A percentile compares a stretch with the other conserved stretches of the same genome.
Evolutionary conservation across 805 yeast genomes (phyloP).

Genomic region (Sugiyamaella marilandica): DNA sequence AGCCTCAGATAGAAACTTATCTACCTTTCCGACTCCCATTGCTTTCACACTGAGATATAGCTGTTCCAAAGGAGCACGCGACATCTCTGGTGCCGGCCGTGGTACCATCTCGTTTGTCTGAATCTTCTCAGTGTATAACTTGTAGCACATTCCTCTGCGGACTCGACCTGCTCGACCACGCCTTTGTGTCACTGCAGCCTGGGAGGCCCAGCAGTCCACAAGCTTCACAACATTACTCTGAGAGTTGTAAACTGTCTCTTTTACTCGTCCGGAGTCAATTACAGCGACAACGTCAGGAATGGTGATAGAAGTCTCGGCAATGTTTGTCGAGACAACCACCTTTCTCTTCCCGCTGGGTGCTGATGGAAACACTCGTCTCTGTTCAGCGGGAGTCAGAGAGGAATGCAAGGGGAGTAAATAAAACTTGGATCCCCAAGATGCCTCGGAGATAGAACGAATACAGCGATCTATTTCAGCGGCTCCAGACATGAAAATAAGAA

Average conservation of each 20-base stretch:
- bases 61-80: slow-evolving; percentile 76
- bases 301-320: slow-evolving; percentile 96
- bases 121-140: slow-evolving; percentile 63
- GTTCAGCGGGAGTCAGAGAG: slow-evolving; percentile 77
- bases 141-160: slow-evolving; percentile 73
- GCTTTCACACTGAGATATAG: slow-evolving; percentile 79
- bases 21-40: slow-evolving; percentile 76
- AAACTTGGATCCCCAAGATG: slow-evolving; percentile 29
- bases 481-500: slow-evolving; percentile 85
- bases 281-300: slow-evolving; percentile 93
- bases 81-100: slow-evolving; percentile 85
- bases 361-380: slow-evolving; percentile 61
- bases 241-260: slow-evolving; percentile 67
- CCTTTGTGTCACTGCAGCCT: slow-evolving; percentile 85
- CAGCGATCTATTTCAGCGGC: slow-evolving; percentile 70
- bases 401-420: slow-evolving; percentile 79
- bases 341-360: slow-evolving; percentile 59
- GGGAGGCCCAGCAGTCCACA: slow-evolving; percentile 80
- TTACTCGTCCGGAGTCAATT: slow-evolving; percentile 81
- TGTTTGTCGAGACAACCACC: slow-evolving; percentile 83
- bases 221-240: slow-evolving; percentile 63
- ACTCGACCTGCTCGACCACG: slow-evolving; percentile 99
- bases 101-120: slow-evolving; percentile 53
- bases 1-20: slow-evolving; percentile 64
- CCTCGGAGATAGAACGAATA: slow-evolving; percentile 37